These are phyloP conservation scores for Alternaria sp. DNA, from an alignment of 2,329 filamentous ascomycete species.

Conservation along the genomic window DNA sequence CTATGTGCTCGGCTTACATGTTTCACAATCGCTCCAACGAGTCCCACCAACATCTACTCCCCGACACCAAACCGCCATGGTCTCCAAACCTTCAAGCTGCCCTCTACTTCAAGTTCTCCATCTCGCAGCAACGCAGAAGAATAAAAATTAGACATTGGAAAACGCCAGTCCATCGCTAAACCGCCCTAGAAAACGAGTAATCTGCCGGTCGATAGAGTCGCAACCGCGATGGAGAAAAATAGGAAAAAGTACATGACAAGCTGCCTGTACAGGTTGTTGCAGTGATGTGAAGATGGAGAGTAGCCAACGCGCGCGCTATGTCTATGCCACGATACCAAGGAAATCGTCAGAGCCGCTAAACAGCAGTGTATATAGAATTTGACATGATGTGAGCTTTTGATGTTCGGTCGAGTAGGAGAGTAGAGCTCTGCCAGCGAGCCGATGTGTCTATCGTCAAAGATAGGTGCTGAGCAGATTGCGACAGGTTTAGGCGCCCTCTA, in stretches of 20 bases:
- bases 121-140: slow-evolving; percentile 15
- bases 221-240: slow-evolving; percentile 26
- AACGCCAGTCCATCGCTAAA: slow-evolving; percentile 28
- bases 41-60: not conserved
- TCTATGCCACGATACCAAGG: slow-evolving; percentile 40
- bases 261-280: slow-evolving; percentile 16
- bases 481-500: slow-evolving; percentile 36
- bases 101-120: not conserved
- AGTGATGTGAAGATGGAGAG: slow-evolving; percentile 15
- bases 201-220: slow-evolving; percentile 26
- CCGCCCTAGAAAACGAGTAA: slow-evolving; percentile 27
- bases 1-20: slow-evolving; percentile 25
- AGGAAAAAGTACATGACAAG: slow-evolving; percentile 13
- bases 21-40: slow-evolving; percentile 10
- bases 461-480: slow-evolving; percentile 11
- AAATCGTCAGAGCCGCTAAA: slow-evolving; percentile 40
- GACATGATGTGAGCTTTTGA: slow-evolving; percentile 38
- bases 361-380: slow-evolving; percentile 20
- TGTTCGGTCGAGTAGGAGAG: slow-evolving; percentile 13
- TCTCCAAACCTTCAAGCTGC: slow-evolving; percentile 5
- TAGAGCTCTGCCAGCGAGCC: slow-evolving; percentile 48
- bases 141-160: slow-evolving; percentile 37
- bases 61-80: slow-evolving; percentile 4
- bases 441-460: slow-evolving; percentile 21
- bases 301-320: slow-evolving; percentile 35